phyloP scores from a whole-genome alignment of 2,329 filamentous ascomycete species.

The Cladophialophora carrionii region DNA sequence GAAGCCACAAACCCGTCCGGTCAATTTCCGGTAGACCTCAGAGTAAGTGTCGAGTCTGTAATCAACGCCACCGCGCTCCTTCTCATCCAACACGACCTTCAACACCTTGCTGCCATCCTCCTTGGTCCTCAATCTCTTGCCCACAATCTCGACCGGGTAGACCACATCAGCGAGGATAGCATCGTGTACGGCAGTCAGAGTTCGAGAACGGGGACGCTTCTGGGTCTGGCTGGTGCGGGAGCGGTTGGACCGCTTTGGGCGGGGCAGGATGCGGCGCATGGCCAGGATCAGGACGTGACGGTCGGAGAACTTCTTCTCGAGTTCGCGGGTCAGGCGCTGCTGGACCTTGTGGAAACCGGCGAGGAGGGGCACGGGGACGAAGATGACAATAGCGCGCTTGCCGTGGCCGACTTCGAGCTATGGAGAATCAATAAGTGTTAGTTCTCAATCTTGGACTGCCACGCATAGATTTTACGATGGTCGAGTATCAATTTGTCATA shows the following conservation, averaged over 20 bases:
- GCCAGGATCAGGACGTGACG: conserved; percentile 99
- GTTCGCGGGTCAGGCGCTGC: conserved; percentile 99
- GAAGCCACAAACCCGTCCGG: conserved; percentile 93
- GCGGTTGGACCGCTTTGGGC: conserved; percentile 97
- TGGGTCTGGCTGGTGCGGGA: conserved; percentile 95
- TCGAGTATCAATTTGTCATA: conserved; percentile 51
- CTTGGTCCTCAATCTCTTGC: conserved; percentile 98
- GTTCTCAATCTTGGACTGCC: conserved; percentile 15
- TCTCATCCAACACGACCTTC: conserved; percentile 99
- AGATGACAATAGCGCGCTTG: conserved; percentile 99
- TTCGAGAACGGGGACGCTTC: conserved; percentile 98
- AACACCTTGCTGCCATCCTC: conserved; percentile 98
- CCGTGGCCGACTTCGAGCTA: conserved; percentile 99
- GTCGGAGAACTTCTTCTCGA: conserved; percentile 99
- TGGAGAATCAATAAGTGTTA: conserved; percentile 42
- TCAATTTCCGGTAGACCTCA: conserved; percentile 98
- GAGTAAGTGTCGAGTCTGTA: conserved; percentile 99
- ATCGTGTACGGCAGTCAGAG: conserved; percentile 97
- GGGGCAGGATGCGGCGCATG: conserved; percentile 96
- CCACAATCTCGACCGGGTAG: conserved; percentile 99
- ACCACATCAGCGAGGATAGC: conserved; percentile 97
- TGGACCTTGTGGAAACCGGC: conserved; percentile 99
- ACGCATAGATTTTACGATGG: neutral
- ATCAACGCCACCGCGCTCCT: conserved; percentile 99
- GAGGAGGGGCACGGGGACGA: conserved; percentile 99